Evolutionary conservation across 352 stramenopile genomes (phyloP), one percentile per base, ranked within the genome.

Genomic region (Phytopythium helicoides): DNA sequence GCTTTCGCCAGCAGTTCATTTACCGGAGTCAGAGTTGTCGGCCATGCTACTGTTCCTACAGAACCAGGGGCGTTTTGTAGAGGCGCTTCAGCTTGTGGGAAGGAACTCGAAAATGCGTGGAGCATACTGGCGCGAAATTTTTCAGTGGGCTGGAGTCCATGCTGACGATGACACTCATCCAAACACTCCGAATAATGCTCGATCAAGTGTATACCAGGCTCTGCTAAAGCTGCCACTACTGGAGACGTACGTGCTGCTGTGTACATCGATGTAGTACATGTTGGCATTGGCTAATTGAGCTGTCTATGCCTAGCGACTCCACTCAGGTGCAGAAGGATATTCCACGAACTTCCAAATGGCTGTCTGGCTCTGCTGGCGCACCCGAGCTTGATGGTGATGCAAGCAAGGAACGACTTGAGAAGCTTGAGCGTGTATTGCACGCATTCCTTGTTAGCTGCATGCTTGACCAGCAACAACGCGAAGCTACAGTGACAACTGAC

Each of bases 261-360:
- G n/a, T n/a, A n/a, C n/a, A n/a, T n/a, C n/a, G n/a, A n/a, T n/a
- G n/a, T n/a, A n/a, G n/a, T n/a, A n/a, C n/a, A n/a, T n/a, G n/a
- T n/a, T n/a, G n/a, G n/a, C n/a, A n/a, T n/a, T n/a, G n/a, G n/a
- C n/a, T n/a, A n/a, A n/a, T n/a, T n/a, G n/a, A n/a, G n/a, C n/a
- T n/a, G n/a, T n/a, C n/a, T n/a, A n/a, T n/a, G n/a, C n/a, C n/a
- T n/a, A 89, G 79, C 26, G 83, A 94, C 39, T 64, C 66, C 1
- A 66, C 79, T 1, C 84, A 94, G 56, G 68, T 94, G 0, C 67
- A 89, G 22, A 94, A 94, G 52, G 84, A 94, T 38, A 81, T 94
- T 19, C 84, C 84, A 23, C 81, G 84, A 8, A 92, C 81, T 10
- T 70, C 63, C n/a, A 81, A 86, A 40, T 94, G 84, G 84, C 57